phyloP scores from a whole-genome alignment of 768 basidiomycete genomes.

The Boletellus ananiceps region DNA sequence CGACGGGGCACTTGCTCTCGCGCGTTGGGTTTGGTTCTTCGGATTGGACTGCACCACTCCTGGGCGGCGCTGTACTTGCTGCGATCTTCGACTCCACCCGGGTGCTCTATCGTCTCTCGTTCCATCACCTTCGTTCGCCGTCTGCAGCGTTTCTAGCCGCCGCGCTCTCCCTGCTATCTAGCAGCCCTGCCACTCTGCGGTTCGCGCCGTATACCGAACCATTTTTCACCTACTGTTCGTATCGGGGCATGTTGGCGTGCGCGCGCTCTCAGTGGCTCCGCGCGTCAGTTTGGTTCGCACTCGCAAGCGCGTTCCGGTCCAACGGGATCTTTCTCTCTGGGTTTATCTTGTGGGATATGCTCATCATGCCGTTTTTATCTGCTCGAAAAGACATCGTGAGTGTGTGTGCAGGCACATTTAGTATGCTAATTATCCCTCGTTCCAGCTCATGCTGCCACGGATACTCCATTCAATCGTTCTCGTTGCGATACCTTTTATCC shows the following conservation, averaged over 20 bases:
- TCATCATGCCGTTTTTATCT: slow-evolving; percentile 50
- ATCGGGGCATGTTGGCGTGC: slow-evolving; percentile 41
- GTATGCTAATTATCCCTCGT: background rate
- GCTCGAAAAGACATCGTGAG: slow-evolving; percentile 29
- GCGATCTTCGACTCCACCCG: slow-evolving; percentile 40
- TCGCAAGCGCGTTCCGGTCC: slow-evolving; percentile 66
- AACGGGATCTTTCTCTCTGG: slow-evolving; percentile 76
- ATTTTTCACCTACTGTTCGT: slow-evolving; percentile 79
- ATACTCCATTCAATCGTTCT: slow-evolving; percentile 38
- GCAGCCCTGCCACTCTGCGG: slow-evolving; percentile 70
- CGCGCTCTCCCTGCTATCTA: slow-evolving; percentile 70
- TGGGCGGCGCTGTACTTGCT: slow-evolving; percentile 36
- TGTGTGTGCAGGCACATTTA: slow-evolving; percentile 1
- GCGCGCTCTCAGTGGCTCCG: slow-evolving; percentile 41
- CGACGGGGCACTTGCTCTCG: slow-evolving; percentile 25
- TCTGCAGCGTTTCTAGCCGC: slow-evolving; percentile 58
- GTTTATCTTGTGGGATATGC: slow-evolving; percentile 71
- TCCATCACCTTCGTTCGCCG: slow-evolving; percentile 50
- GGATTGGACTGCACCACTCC: slow-evolving; percentile 28
- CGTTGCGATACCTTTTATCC: slow-evolving; percentile 47
- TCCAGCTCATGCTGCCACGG: slow-evolving; percentile 33
- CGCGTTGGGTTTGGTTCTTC: background rate
- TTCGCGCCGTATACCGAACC: slow-evolving; percentile 80
- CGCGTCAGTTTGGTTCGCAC: slow-evolving; percentile 58
- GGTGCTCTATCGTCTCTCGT: slow-evolving; percentile 55